A percentile compares a stretch with the other conserved stretches of the same genome.
These are phyloP conservation scores for Elongisporangium prolatum DNA, from an alignment of 352 stramenopile species.

Conservation along the genomic window DNA sequence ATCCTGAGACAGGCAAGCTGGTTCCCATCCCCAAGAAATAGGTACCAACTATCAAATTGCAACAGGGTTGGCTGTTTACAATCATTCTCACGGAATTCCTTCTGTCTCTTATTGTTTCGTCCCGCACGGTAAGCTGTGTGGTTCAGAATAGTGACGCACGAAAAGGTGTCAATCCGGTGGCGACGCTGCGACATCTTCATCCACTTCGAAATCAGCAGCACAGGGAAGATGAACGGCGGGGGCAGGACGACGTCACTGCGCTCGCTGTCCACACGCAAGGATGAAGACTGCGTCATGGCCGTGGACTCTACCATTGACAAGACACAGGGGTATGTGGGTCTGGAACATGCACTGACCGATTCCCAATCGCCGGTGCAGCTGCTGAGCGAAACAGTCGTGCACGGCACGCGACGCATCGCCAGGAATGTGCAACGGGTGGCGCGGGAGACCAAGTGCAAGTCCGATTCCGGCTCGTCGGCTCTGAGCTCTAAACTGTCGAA, in stretches of 20 bases:
- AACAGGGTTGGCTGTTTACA: neutral
- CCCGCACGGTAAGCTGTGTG: neutral
- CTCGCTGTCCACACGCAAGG: slow-evolving; percentile 4
- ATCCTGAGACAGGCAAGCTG: slow-evolving; percentile 53
- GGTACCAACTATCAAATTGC: neutral
- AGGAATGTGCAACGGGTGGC: neutral
- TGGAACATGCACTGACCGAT: neutral
- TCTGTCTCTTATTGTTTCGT: neutral
- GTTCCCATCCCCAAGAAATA: slow-evolving; percentile 27
- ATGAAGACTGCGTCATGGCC: neutral
- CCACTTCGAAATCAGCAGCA: neutral
- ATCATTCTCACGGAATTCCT: neutral
- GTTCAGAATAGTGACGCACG: neutral
- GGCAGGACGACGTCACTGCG: slow-evolving; percentile 1
- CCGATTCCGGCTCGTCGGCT: neutral
- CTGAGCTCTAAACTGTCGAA: slow-evolving; percentile 13
- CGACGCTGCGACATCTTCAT: neutral
- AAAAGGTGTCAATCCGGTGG: neutral
- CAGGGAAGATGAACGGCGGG: neutral
- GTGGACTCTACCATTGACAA: neutral
- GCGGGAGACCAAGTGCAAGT: neutral
- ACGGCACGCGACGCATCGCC: slow-evolving; percentile 1
- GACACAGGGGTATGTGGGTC: slow-evolving; percentile 1
- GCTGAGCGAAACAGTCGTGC: neutral
- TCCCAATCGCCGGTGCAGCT: neutral